These are phyloP conservation scores for Lolium rigidum DNA, from an alignment of 176 grass and related monocot genomes.

Conservation along the genomic window DNA sequence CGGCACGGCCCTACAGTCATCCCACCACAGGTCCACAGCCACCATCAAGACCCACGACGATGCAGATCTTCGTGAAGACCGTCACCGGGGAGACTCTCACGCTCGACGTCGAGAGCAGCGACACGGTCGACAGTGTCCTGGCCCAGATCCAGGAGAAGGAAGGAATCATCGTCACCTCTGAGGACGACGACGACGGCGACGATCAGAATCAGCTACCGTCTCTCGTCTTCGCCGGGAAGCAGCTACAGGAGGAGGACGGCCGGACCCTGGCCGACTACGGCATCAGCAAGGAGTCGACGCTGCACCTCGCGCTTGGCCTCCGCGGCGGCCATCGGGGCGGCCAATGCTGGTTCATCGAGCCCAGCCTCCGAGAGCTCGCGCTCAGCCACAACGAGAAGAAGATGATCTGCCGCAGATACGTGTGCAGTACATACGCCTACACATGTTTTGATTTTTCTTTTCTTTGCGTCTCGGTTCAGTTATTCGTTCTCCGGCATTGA, in stretches of 20 bases:
- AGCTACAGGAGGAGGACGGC: background rate
- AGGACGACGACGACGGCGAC: background rate
- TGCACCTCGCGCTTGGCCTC: background rate
- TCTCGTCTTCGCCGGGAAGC: background rate
- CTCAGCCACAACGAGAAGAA: background rate
- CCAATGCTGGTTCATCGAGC: background rate
- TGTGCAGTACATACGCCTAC: background rate
- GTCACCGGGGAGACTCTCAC: slow-evolving; percentile 93
- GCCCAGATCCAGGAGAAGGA: slow-evolving; percentile 30
- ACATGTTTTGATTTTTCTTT: background rate
- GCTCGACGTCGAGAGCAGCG: slow-evolving; percentile 95
- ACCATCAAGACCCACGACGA: slow-evolving; percentile 5
- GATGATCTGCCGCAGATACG: background rate
- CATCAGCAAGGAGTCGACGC: background rate
- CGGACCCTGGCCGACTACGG: background rate
- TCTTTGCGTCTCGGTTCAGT: background rate
- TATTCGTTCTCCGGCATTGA: background rate
- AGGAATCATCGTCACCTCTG: background rate
- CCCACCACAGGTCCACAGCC: background rate
- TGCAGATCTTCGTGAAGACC: slow-evolving; percentile 99
- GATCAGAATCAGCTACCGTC: background rate
- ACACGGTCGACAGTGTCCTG: slow-evolving; percentile 89
- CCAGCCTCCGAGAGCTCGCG: background rate
- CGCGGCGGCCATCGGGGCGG: background rate
- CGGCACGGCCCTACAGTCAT: background rate